Conservation (phyloP, 1,284 basidiomycete species). For the Mycosarcoma mackinlayi region DNA sequence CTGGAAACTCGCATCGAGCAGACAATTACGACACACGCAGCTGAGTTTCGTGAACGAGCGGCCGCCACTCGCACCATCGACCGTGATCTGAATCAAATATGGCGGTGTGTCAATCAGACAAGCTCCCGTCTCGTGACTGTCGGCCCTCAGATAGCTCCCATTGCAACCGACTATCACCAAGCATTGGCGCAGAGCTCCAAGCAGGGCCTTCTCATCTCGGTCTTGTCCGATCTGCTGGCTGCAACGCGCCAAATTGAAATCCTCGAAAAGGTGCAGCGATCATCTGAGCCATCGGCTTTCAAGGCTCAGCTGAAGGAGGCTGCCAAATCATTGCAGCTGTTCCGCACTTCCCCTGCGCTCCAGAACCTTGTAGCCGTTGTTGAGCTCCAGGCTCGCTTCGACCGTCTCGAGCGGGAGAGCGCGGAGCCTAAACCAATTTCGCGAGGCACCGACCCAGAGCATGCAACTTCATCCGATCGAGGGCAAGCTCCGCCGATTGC, state of each 20-base stretch:
- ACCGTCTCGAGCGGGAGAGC: conserved; percentile 15
- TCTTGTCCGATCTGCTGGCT: conserved; percentile 31
- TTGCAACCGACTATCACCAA: conserved; percentile 26
- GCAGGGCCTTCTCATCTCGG: conserved; percentile 32
- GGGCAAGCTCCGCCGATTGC: background rate
- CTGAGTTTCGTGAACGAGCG: conserved; percentile 30
- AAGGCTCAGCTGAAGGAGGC: conserved; percentile 11
- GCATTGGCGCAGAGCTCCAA: conserved; percentile 40
- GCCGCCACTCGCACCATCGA: conserved; percentile 28
- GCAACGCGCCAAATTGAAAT: conserved; percentile 24
- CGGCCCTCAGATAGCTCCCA: conserved; percentile 23
- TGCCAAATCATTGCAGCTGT: conserved; percentile 13
- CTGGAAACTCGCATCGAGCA: conserved; percentile 29
- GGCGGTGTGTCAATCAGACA: conserved; percentile 35
- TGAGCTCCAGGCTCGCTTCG: conserved; percentile 37
- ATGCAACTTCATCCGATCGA: background rate
- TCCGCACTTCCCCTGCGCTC: conserved; percentile 10
- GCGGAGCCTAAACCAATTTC: background rate
- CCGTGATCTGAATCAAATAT: conserved; percentile 35
- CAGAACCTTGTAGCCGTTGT: conserved; percentile 24
- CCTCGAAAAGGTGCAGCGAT: conserved; percentile 31
- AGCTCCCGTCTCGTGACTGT: conserved; percentile 35
- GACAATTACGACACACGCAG: conserved; percentile 24
- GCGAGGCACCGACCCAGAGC: background rate
- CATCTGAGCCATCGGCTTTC: conserved; percentile 7